These are phyloP conservation scores for Pseudopithomyces maydicus DNA, from an alignment of 2,329 filamentous ascomycete genomes.

Conservation along the genomic window DNA sequence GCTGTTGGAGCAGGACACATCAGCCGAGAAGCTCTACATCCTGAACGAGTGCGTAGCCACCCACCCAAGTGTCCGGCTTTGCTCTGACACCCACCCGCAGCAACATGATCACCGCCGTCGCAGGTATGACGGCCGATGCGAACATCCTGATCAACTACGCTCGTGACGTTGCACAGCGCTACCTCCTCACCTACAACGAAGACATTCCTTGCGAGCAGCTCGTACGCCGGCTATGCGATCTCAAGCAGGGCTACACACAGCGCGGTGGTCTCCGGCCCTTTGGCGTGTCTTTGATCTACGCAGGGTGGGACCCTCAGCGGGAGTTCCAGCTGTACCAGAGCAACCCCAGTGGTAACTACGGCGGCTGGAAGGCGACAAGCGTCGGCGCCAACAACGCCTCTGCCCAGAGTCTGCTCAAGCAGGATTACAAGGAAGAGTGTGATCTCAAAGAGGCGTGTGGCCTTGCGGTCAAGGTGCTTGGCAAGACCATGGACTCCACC, in stretches of 20 bases:
- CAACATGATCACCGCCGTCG: constrained; percentile 99
- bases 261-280: constrained; percentile 98
- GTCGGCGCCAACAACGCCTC: constrained; percentile 98
- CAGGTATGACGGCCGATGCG: constrained; percentile 98
- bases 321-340: constrained; percentile 99
- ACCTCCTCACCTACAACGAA: constrained; percentile 99
- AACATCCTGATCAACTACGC: constrained; percentile 99
- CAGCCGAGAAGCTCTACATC: constrained; percentile 99
- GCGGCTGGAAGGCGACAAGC: constrained; percentile 98
- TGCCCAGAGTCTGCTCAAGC: constrained; percentile 95
- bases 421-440: constrained; percentile 99
- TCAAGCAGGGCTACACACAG: constrained; percentile 99
- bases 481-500: constrained; percentile 99
- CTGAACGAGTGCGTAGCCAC: constrained; percentile 80
- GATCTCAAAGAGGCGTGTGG: constrained; percentile 94
- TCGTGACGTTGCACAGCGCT: constrained; percentile 92
- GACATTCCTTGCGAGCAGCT: constrained; percentile 99
- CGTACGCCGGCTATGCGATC: constrained; percentile 91
- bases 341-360: constrained; percentile 98
- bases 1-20: constrained; percentile 98
- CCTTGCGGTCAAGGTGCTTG: constrained; percentile 97
- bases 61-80: background rate
- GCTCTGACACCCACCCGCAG: constrained; percentile 53
- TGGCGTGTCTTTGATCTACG: constrained; percentile 99
- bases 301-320: constrained; percentile 92